Evolutionary conservation across 176 grass and related monocot species (phyloP).

Genomic region (Urochloa ruziziensis): DNA sequence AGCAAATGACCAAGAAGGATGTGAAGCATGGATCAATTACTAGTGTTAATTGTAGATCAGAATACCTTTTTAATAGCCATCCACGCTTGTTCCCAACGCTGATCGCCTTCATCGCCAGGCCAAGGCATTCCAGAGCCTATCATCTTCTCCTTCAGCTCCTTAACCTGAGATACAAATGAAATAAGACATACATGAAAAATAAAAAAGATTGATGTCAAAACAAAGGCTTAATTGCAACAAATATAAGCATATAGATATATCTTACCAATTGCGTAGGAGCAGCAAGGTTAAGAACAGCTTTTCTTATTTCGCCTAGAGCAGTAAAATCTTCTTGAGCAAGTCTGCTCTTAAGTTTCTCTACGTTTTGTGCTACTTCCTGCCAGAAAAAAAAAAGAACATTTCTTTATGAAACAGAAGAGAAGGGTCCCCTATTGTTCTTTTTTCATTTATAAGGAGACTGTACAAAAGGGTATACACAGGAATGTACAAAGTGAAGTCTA

Average conservation of each 20-base stretch:
- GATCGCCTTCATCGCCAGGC: constrained; percentile 90
- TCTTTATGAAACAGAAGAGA: background rate
- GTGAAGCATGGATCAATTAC: background rate
- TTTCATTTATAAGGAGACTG: background rate
- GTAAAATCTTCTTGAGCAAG: constrained; percentile 68
- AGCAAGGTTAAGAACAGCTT: constrained; percentile 63
- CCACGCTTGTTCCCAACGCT: constrained; percentile 93
- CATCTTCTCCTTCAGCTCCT: constrained; percentile 89
- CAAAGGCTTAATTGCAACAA: constrained; percentile 22
- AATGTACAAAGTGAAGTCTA: no score
- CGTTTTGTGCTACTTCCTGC: constrained; percentile 69
- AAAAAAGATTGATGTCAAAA: background rate
- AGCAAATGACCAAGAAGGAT: background rate
- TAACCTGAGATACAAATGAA: constrained; percentile 59
- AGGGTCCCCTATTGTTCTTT: background rate
- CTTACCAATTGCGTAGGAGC: constrained; percentile 73
- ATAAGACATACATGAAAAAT: constrained; percentile 11
- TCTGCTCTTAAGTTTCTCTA: constrained; percentile 65
- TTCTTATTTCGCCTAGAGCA: constrained; percentile 70
- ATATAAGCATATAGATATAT: constrained; percentile 12
- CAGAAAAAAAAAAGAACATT: constrained; percentile 14
- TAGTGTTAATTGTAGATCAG: constrained; percentile 17
- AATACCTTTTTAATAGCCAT: constrained; percentile 87
- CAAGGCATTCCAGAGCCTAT: constrained; percentile 82
- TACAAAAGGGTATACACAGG: background rate